Base-by-base conservation (phyloP, 2,329 filamentous ascomycete species). In the Xylariaceae sp. region DNA sequence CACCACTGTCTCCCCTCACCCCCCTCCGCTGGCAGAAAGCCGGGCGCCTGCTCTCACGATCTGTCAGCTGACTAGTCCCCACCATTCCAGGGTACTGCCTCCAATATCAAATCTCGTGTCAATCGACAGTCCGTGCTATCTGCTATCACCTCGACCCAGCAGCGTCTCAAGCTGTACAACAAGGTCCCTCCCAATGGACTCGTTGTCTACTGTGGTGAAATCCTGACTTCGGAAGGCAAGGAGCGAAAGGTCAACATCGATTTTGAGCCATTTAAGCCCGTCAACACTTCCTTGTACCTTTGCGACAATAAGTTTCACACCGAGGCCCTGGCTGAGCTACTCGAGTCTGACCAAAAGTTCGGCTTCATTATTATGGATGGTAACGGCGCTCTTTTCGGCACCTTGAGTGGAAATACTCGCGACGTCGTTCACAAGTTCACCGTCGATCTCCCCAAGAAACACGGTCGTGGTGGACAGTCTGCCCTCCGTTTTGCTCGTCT, bases 251-350 rank as follows among this genome's bases (percentile, higher is more conserved):
- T 99, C 79, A 99, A 99, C 76, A 99, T 99, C 72, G 95, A 99
- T 72, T 99, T 99, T 73, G 94, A 99, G 76, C 94, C 94, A 34
- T 99, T 99, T 83, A 99, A 99, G 81, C 94, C 94, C 58, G 99
- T 99, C 84, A 99, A 99, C 76, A 99, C 94, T 37, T 99, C 95
- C 44, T 83, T 99, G 46, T 99, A 99, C 74, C 89, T 99, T 58
- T 99, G 94, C 78, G 94, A 99, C 84, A 99, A 99, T 81, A 99
- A 99, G 72, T 99, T 99, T 76, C 94, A 99, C 72, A 99, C 94
- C 55, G 94, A 99, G 75, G 92, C 94, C 19, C 79, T 99, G 63
- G 94, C 91, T 63, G 94, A 99, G 78, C 83, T 99, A 68, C 86
- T 99, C 63, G 94, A 99, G 76, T 96, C 92, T 19, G 94, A 99